Conservation (phyloP, 768 basidiomycete genomes). For the Boletus rex-veris region DNA sequence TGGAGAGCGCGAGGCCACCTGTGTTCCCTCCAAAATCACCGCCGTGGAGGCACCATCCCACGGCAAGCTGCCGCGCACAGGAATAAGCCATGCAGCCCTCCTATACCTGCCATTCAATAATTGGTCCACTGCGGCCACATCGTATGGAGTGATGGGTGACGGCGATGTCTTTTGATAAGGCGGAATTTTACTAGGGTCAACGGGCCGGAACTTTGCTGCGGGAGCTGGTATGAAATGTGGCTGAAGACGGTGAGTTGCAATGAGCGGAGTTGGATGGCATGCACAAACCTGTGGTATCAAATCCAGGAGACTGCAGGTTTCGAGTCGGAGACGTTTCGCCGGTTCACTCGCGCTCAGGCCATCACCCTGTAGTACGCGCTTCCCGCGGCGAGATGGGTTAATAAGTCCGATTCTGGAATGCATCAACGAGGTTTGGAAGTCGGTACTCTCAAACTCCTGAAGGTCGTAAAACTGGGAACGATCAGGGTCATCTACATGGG, state of each 20-base stretch:
- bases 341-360: slow-evolving; percentile 8
- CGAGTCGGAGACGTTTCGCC: slow-evolving; percentile 35
- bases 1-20: slow-evolving; percentile 14
- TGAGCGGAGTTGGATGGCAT: neutral
- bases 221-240: slow-evolving; percentile 21
- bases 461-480: slow-evolving; percentile 36
- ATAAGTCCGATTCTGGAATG: neutral
- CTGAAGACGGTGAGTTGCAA: slow-evolving; percentile 19
- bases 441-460: slow-evolving; percentile 42
- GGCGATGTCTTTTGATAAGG: slow-evolving; percentile 37
- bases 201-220: slow-evolving; percentile 12
- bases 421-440: slow-evolving; percentile 21
- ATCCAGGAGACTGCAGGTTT: slow-evolving; percentile 33
- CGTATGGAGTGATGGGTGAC: slow-evolving; percentile 35
- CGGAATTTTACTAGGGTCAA: slow-evolving; percentile 22
- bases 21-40: slow-evolving; percentile 33
- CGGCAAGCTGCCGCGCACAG: slow-evolving; percentile 50
- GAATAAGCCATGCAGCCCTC: slow-evolving; percentile 56
- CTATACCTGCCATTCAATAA: slow-evolving; percentile 32
- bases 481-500: slow-evolving; percentile 33
- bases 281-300: slow-evolving; percentile 45
- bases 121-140: slow-evolving; percentile 29
- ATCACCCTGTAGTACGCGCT: slow-evolving; percentile 5
- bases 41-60: slow-evolving; percentile 47
- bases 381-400: slow-evolving; percentile 1